phyloP scores from a whole-genome alignment of 371 early-diverging fungal genomes.

The Lichtheimia ramosa region DNA sequence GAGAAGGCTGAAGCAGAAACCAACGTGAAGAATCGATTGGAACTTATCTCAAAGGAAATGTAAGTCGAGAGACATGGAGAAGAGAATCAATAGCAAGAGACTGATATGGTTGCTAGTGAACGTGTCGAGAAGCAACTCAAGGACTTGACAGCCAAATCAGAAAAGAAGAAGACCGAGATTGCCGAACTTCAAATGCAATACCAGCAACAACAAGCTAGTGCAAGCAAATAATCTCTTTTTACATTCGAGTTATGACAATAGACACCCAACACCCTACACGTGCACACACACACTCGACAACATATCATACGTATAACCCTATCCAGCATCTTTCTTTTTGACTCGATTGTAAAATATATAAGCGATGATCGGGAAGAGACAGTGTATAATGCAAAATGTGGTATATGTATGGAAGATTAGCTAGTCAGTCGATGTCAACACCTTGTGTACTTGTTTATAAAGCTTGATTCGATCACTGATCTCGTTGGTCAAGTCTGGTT shows the following conservation, averaged over 20 bases:
- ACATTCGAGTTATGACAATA: too few relatives aligned
- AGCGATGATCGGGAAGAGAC: too few relatives aligned
- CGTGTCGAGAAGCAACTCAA: conserved; percentile 81
- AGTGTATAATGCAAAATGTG: too few relatives aligned
- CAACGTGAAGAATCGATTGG: conserved; percentile 93
- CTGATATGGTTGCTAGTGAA: conserved; percentile 48
- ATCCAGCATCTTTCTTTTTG: too few relatives aligned
- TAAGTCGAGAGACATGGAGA: conserved; percentile 26
- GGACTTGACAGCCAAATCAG: conserved; percentile 21
- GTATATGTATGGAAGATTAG: too few relatives aligned
- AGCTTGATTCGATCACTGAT: conserved; percentile 12
- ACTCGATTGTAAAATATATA: too few relatives aligned
- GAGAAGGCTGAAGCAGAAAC: conserved; percentile 81
- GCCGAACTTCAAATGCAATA: conserved; percentile 26
- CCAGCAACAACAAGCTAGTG: conserved; percentile 3
- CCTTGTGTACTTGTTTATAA: conserved; percentile 7
- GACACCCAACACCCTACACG: too few relatives aligned
- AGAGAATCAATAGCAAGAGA: too few relatives aligned
- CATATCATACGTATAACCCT: too few relatives aligned
- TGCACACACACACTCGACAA: too few relatives aligned
- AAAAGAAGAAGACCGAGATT: conserved; percentile 25
- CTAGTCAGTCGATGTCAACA: conserved; percentile 8
- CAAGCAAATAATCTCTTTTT: too few relatives aligned
- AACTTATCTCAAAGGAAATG: conserved; percentile 89
- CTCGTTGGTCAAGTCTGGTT: neutral